A percentile compares a stretch with the other conserved stretches of the same genome.
Evolutionary conservation across 2,329 filamentous ascomycete genomes (phyloP).

Genomic region (Trichocomaceae sp.): DNA sequence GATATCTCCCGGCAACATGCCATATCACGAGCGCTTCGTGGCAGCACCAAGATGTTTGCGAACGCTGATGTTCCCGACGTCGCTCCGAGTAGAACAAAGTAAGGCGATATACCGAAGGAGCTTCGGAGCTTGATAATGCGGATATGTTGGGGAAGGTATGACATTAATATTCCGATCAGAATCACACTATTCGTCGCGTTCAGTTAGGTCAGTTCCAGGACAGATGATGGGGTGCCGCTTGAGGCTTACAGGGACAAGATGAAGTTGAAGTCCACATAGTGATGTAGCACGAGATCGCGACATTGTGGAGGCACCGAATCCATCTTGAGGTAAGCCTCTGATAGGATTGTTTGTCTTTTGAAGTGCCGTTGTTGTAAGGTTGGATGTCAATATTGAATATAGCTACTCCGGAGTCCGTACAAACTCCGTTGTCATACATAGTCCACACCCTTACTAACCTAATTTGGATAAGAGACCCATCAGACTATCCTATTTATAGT

Average conservation of each 20-base stretch:
- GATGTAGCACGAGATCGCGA: conserved; percentile 46
- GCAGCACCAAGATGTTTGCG: conserved; percentile 83
- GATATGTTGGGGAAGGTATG: conserved; percentile 89
- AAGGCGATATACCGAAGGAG: conserved; percentile 90
- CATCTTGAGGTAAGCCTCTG: conserved; percentile 14
- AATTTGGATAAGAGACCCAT: no score
- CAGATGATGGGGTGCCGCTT: not conserved
- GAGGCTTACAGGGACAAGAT: conserved; percentile 47
- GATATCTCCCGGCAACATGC: conserved; percentile 78
- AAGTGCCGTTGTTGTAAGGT: no score
- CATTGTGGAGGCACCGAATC: conserved; percentile 36
- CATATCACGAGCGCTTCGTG: conserved; percentile 75
- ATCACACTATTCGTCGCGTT: conserved; percentile 51
- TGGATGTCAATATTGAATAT: not conserved
- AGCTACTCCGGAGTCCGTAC: no score
- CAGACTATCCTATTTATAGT: no score
- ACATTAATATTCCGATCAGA: conserved; percentile 78
- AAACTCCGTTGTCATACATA: no score
- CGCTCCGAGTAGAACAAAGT: conserved; percentile 89
- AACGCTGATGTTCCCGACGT: conserved; percentile 84
- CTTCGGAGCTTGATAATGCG: conserved; percentile 81
- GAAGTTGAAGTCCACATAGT: conserved; percentile 48
- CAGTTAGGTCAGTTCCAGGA: conserved; percentile 9
- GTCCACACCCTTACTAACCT: no score
- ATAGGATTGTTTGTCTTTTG: not conserved